phyloP scores from a whole-genome alignment of 108 stramenopile genomes.

The Bacterosira constricta region DNA sequence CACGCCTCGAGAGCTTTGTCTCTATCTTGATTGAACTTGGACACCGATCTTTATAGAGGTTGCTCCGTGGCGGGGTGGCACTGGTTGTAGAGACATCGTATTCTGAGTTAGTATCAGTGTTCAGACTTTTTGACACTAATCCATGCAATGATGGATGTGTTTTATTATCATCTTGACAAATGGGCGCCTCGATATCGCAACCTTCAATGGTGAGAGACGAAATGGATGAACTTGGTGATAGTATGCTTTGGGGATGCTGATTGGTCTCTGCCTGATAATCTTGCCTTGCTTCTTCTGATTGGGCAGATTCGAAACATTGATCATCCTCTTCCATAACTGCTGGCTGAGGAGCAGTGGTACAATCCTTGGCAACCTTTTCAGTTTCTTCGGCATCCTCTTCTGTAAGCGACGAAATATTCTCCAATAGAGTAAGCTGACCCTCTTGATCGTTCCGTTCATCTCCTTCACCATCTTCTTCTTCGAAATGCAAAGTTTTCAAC shows the following conservation, averaged over 20 bases:
- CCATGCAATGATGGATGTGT: too few species aligned
- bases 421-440: background rate
- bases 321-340: background rate
- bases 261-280: too few species aligned
- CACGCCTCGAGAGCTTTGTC: constrained; percentile 4
- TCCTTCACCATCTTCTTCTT: background rate
- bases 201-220: constrained; percentile 31
- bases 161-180: too few species aligned
- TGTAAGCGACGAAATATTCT: constrained; percentile 8
- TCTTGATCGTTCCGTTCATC: background rate
- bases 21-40: background rate
- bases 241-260: constrained; percentile 6
- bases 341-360: background rate
- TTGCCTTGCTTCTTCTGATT: background rate
- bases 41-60: background rate
- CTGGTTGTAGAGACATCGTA: background rate
- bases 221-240: constrained; percentile 12
- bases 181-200: constrained; percentile 22
- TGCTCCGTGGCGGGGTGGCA: background rate
- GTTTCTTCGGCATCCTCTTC: background rate
- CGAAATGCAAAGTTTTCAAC: constrained; percentile 17
- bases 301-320: background rate
- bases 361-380: background rate
- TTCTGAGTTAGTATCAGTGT: background rate
- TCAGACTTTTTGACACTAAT: too few species aligned